These are phyloP conservation scores for Leccinellum rugosiceps DNA, from an alignment of 768 basidiomycete species.

Conservation along the genomic window DNA sequence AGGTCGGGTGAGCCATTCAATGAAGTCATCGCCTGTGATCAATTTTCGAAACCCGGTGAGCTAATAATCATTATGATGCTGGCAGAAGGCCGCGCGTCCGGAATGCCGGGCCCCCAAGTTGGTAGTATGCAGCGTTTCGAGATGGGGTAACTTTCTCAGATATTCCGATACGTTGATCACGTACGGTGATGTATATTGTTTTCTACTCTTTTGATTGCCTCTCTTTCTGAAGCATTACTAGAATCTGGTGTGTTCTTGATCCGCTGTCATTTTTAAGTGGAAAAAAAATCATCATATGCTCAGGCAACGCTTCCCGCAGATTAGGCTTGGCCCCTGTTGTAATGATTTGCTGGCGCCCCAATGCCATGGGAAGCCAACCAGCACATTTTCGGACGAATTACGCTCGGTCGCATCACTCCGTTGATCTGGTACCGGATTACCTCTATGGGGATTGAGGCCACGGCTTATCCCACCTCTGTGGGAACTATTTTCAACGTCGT, in stretches of 20 bases:
- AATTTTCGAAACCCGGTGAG: background rate
- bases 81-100: background rate
- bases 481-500: slow-evolving; percentile 7
- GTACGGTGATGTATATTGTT: background rate
- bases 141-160: background rate
- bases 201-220: slow-evolving; percentile 2
- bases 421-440: slow-evolving; percentile 6
- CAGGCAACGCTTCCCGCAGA: background rate
- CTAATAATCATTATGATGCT: background rate
- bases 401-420: slow-evolving; percentile 12
- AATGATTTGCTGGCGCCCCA: slow-evolving; percentile 1
- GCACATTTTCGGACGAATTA: background rate
- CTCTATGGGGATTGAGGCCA: background rate
- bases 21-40: background rate
- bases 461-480: slow-evolving; percentile 21
- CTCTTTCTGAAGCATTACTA: slow-evolving; percentile 4
- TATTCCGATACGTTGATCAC: background rate
- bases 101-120: background rate
- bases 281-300: background rate
- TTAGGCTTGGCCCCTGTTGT: slow-evolving; percentile 6
- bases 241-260: background rate
- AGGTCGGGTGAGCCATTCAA: background rate
- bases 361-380: background rate
- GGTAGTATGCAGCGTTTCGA: background rate
- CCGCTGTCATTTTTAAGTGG: slow-evolving; percentile 11